Base-by-base conservation (phyloP, 2,329 filamentous ascomycete species). In the Penicillium sp. region DNA sequence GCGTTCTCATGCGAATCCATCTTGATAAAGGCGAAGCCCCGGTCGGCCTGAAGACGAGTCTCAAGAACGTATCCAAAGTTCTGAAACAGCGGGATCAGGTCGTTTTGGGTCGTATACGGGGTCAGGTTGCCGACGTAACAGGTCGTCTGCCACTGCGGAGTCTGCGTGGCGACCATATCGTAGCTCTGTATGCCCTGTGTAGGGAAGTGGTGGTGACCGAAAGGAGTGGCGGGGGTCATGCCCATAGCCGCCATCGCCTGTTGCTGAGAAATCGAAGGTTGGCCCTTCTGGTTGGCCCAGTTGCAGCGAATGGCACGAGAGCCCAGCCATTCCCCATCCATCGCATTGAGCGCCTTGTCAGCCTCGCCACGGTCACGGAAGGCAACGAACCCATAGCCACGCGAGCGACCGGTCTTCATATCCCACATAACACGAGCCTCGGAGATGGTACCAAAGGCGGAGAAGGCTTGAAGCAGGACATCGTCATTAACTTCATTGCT, bases 341-440 rank as follows among this genome's bases (percentile, higher is more conserved):
- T 99, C 60, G 92, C 92, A 78, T 89, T 96, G 69, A 99, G 77
- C 1, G 94, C 93, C 78, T 97, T 96, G 75, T 99, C 94, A 26
- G 94, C 94, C 69, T 99, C 94, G 33, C 85, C 80, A 61, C 93
- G 90, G 61, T 99, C 94, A 60, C 93, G 89, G 84, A 96, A 99
- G 48, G 94, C 94, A 65, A 97, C 93, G 71, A 99, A 99, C 12
- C 94, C 94, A 71, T 99, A 99, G 57, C 94, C 94, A 72, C 94
- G 90, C 64, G 94, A 97, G 61, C 94, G 88, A 64, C 94, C 94
- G 33, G 94, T 99, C 84, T 99, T 99, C 94, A 99, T 99, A 75
- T 99, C 94, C 94, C 94, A 99, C 94, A 99, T 99, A 62, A 99
- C 94, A 68, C 94, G 92, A 57, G 94, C 94, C 77, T 99, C 94